These are phyloP conservation scores for Exophiala aquamarina DNA, from an alignment of 2,329 filamentous ascomycete species.

Conservation along the genomic window DNA sequence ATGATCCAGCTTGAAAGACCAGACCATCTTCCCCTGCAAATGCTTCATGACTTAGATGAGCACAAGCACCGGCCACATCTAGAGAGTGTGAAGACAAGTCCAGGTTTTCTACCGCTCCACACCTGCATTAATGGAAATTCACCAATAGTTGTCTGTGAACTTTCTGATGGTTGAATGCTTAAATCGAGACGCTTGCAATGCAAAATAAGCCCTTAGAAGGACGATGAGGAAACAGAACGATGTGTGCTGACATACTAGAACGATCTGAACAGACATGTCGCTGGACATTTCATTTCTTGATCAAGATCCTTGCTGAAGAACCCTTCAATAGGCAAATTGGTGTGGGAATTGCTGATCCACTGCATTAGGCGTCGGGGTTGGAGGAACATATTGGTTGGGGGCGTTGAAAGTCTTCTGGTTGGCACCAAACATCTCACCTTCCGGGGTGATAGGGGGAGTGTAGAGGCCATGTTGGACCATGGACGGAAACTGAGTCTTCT, in stretches of 20 bases:
- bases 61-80: too few relatives aligned
- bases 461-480: slow-evolving; percentile 40
- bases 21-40: too few relatives aligned
- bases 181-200: slow-evolving; percentile 3
- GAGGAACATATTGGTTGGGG: slow-evolving; percentile 25
- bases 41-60: too few relatives aligned
- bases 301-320: not conserved
- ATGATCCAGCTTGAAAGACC: too few relatives aligned
- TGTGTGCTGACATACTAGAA: not conserved
- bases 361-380: slow-evolving; percentile 25
- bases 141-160: too few relatives aligned
- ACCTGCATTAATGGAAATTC: too few relatives aligned
- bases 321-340: slow-evolving; percentile 12
- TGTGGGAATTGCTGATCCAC: slow-evolving; percentile 17
- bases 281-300: not conserved
- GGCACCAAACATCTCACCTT: slow-evolving; percentile 38
- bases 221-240: not conserved
- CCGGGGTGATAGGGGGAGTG: slow-evolving; percentile 48
- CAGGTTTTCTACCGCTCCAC: too few relatives aligned
- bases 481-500: slow-evolving; percentile 25
- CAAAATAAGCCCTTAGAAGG: not conserved
- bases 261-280: not conserved
- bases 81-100: too few relatives aligned
- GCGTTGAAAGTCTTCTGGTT: slow-evolving; percentile 35
- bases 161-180: too few relatives aligned